Evolutionary conservation across 2,329 filamentous ascomycete species (phyloP).

Genomic region (Cladorrhinum sp.): DNA sequence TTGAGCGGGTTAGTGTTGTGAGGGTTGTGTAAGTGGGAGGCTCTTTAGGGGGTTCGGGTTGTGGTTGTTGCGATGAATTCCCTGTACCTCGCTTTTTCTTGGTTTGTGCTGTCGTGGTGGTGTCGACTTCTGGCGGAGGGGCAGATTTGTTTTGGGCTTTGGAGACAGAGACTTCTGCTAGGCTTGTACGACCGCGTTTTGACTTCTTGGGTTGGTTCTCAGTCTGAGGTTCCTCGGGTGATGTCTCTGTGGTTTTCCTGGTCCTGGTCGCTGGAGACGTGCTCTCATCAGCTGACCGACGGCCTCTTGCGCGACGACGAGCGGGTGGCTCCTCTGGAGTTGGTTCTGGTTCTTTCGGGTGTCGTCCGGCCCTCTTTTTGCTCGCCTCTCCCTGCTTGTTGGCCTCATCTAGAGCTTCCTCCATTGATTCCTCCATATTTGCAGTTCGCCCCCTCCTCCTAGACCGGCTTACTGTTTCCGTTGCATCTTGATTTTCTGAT

Average conservation of each 20-base stretch:
- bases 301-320: conserved; percentile 16
- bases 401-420: not conserved
- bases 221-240: not conserved
- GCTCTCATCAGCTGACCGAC: not conserved
- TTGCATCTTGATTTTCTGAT: not conserved
- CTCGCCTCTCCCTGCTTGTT: conserved; percentile 5
- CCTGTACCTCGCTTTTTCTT: conserved; percentile 7
- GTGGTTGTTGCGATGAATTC: not conserved
- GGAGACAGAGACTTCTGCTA: conserved; percentile 23
- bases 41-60: not conserved
- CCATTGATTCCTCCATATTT: conserved; percentile 15
- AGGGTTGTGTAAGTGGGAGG: conserved; percentile 46
- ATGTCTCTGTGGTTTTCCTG: not conserved
- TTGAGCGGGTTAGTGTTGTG: conserved; percentile 46
- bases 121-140: not conserved
- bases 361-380: conserved; percentile 5
- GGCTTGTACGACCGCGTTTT: conserved; percentile 28
- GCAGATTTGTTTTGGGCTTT: conserved; percentile 23
- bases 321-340: conserved; percentile 3
- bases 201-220: not conserved
- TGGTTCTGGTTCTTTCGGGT: conserved; percentile 5
- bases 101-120: conserved; percentile 11
- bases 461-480: conserved; percentile 8
- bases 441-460: conserved; percentile 22
- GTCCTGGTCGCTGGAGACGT: not conserved